A percentile compares a stretch with the other conserved stretches of the same genome.
These are phyloP conservation scores for Herpotrichia juniperi DNA, from an alignment of 2,329 filamentous ascomycete species.

Conservation along the genomic window DNA sequence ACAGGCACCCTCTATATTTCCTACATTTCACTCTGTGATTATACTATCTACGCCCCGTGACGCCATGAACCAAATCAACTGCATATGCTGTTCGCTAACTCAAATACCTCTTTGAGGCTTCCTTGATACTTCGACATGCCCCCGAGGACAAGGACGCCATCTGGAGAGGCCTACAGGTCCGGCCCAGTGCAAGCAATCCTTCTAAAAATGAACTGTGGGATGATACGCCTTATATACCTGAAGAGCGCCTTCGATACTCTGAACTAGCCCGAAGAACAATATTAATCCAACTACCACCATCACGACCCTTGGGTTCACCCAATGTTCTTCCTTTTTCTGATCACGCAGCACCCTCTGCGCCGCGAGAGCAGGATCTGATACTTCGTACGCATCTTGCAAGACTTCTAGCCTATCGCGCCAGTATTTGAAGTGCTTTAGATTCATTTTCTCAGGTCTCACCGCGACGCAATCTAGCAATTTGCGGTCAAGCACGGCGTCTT, in stretches of 20 bases:
- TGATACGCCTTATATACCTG: constrained; percentile 6
- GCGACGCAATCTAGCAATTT: constrained; percentile 28
- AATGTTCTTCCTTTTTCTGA: constrained; percentile 47
- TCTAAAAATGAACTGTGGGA: no score
- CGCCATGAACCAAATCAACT: no score
- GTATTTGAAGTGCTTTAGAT: constrained; percentile 35
- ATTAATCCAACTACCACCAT: constrained; percentile 42
- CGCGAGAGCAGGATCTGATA: constrained; percentile 47
- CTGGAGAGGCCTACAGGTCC: no score
- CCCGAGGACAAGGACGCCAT: no score
- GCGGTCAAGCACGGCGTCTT: constrained; percentile 24
- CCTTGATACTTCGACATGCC: no score
- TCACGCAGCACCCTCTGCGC: constrained; percentile 47
- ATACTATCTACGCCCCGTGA: no score
- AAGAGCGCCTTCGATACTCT: constrained; percentile 50
- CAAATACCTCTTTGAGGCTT: no score
- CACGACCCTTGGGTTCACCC: constrained; percentile 54
- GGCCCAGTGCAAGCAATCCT: no score
- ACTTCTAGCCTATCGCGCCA: constrained; percentile 52
- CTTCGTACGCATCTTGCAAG: constrained; percentile 51
- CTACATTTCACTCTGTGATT: no score
- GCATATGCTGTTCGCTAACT: no score
- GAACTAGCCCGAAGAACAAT: constrained; percentile 49
- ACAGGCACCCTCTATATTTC: no score
- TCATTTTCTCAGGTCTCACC: constrained; percentile 35